Evolutionary conservation across 495 filamentous ascomycete genomes (phyloP).

Genomic region (Neurospora terricola): DNA sequence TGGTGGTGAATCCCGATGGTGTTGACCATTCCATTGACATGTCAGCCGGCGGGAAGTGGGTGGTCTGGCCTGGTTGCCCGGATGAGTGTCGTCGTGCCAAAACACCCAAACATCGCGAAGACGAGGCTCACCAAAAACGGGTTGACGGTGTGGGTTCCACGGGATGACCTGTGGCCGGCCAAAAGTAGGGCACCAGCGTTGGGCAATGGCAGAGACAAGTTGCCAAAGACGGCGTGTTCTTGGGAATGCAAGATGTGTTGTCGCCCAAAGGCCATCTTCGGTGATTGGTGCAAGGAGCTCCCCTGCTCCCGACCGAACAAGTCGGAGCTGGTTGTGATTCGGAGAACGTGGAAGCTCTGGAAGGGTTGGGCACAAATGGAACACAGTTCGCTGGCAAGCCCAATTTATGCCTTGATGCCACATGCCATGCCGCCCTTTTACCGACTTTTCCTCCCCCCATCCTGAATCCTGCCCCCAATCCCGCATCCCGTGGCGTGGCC

Average conservation of each 20-base stretch:
- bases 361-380: slow-evolving; percentile 4
- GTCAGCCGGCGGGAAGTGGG: not conserved
- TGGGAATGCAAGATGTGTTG: slow-evolving; percentile 10
- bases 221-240: not conserved
- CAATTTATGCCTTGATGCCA: slow-evolving; percentile 1
- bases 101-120: not conserved
- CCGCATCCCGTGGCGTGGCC: not conserved
- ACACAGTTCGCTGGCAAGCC: slow-evolving; percentile 2
- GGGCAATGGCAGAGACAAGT: slow-evolving; percentile 11
- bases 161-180: not conserved
- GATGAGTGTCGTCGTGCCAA: not conserved
- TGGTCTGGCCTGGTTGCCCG: not conserved
- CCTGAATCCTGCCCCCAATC: not conserved
- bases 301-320: slow-evolving; percentile 4
- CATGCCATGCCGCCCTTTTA: not conserved
- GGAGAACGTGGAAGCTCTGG: slow-evolving; percentile 2
- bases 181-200: slow-evolving; percentile 18
- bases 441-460: not conserved
- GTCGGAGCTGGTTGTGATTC: slow-evolving; percentile 13
- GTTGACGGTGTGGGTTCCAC: not conserved
- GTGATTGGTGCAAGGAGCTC: slow-evolving; percentile 21
- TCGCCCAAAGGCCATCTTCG: slow-evolving; percentile 7
- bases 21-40: not conserved
- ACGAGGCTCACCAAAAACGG: not conserved
- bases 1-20: not conserved